Conservation (phyloP, 163 green algal species). For the Botryococcus braunii region DNA sequence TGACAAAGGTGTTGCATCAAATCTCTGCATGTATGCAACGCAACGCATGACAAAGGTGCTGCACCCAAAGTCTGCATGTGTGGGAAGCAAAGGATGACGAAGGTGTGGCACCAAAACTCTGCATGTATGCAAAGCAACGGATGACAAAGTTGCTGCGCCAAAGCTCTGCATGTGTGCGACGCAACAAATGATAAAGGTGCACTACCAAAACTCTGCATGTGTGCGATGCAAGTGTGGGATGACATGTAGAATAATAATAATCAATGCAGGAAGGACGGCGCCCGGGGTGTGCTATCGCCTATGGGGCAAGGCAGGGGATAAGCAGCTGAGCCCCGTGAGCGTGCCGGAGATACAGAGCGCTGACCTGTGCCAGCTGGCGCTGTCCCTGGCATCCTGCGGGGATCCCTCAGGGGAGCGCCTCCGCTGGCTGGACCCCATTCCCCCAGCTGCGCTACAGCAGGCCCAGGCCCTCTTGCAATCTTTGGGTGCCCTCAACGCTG, state of each 20-base stretch:
- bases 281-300: not conserved
- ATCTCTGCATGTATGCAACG: not conserved
- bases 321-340: not conserved
- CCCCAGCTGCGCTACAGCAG: not conserved
- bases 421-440: not conserved
- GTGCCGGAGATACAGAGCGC: not conserved
- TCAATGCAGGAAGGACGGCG: not conserved
- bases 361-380: not conserved
- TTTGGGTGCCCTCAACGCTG: not conserved
- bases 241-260: not conserved
- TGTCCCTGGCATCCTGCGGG: not conserved
- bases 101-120: not conserved
- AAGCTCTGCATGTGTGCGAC: not conserved
- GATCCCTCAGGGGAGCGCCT: not conserved
- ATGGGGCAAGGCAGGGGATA: not conserved
- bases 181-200: not conserved
- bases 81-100: not conserved
- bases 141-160: no score
- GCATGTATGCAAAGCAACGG: no score
- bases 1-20: not conserved
- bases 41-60: no score
- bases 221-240: not conserved
- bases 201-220: not conserved
- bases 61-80: not conserved
- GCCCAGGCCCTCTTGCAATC: not conserved